Conservation (phyloP, 139 green algal genomes). For the Chlamydomonas sphaeroides region DNA sequence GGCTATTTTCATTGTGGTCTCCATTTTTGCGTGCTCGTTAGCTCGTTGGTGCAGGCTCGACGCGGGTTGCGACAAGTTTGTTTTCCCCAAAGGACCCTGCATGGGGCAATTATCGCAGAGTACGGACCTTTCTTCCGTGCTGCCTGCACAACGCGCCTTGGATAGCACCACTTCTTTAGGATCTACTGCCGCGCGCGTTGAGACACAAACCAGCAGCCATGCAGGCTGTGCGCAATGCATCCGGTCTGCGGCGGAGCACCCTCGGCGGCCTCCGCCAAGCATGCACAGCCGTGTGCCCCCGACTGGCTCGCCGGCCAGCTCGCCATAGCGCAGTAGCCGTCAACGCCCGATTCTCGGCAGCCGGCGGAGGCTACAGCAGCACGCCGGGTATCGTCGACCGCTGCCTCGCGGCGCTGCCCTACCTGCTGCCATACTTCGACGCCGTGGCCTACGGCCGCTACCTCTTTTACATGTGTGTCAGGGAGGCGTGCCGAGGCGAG, state of each 20-base stretch:
- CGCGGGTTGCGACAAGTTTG: too few species aligned
- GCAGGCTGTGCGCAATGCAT: not conserved
- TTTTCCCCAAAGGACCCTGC: too few species aligned
- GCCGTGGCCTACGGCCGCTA: constrained; percentile 61
- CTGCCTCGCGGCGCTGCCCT: constrained; percentile 55
- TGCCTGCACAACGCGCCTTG: too few species aligned
- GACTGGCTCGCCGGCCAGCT: not conserved
- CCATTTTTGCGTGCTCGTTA: constrained; percentile 45
- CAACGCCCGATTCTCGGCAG: constrained; percentile 36
- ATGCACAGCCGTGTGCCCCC: not conserved
- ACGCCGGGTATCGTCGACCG: constrained; percentile 44
- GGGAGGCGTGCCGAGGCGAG: too few species aligned
- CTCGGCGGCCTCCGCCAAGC: not conserved
- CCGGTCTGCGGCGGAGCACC: not conserved
- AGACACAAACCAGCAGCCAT: too few species aligned
- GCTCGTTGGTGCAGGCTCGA: too few species aligned
- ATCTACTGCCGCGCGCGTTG: too few species aligned
- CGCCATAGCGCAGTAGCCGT: not conserved
- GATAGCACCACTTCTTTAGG: too few species aligned
- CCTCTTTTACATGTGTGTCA: constrained; percentile 54
- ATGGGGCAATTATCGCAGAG: too few species aligned
- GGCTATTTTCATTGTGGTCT: constrained; percentile 57
- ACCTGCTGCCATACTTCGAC: constrained; percentile 66
- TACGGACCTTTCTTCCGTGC: too few species aligned
- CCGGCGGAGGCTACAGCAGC: not conserved